A percentile compares a stretch with the other conserved stretches of the same genome.
Evolutionary conservation across 1,139 yeast genomes (phyloP).

Genomic region (Casaregolazyma suthepensis): DNA sequence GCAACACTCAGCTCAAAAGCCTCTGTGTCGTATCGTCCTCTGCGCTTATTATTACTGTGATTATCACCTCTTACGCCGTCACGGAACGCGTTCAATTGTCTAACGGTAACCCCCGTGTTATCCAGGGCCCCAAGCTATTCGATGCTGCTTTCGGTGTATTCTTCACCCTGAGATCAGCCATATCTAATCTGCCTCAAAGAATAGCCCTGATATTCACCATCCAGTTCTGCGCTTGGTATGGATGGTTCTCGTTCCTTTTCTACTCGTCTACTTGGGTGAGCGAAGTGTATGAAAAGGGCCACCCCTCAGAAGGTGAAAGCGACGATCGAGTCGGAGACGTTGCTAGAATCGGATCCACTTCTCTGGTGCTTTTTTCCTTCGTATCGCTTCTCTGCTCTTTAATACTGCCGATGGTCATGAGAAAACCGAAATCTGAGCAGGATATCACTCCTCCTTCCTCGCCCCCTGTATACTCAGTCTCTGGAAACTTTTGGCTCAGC

Average conservation of each 20-base stretch:
- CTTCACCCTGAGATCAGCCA: conserved; percentile 16
- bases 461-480: conserved; percentile 7
- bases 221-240: conserved; percentile 36
- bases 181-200: conserved; percentile 22
- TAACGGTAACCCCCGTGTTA: background rate
- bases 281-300: conserved; percentile 31
- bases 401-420: conserved; percentile 28
- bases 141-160: conserved; percentile 3
- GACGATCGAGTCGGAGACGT: conserved; percentile 30
- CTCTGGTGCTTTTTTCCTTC: conserved; percentile 33
- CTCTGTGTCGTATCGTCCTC: conserved; percentile 42
- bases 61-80: conserved; percentile 37
- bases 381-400: conserved; percentile 33
- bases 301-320: conserved; percentile 2
- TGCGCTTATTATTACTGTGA: conserved; percentile 36
- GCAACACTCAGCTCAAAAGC: conserved; percentile 47
- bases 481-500: conserved; percentile 5
- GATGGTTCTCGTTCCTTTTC: conserved; percentile 36
- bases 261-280: conserved; percentile 39
- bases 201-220: conserved; percentile 28
- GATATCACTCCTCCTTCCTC: conserved; percentile 8
- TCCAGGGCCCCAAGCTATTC: conserved; percentile 1
- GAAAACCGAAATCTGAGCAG: background rate
- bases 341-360: conserved; percentile 36
- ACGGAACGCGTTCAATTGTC: conserved; percentile 21